Conservation (phyloP, 768 basidiomycete genomes). For the Termitomyces sp. region DNA sequence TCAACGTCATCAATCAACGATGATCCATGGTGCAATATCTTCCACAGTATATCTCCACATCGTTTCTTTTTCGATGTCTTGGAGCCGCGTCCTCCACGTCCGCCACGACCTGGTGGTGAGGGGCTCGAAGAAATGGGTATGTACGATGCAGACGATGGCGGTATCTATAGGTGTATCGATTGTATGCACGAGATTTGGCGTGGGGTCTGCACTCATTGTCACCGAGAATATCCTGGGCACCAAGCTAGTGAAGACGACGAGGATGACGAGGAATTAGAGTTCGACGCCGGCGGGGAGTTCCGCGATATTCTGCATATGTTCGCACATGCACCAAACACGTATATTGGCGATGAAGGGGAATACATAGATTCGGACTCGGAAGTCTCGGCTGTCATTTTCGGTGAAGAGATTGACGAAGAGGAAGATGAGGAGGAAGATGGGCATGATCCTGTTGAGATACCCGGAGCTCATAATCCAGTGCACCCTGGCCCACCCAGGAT, state of each 20-base stretch:
- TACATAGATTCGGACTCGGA: not conserved
- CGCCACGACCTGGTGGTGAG: conserved; percentile 17
- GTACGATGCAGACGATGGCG: conserved; percentile 70
- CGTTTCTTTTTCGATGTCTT: conserved; percentile 13
- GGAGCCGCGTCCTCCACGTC: conserved; percentile 12
- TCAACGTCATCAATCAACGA: conserved; percentile 20
- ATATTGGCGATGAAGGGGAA: not conserved
- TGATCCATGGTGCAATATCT: conserved; percentile 68
- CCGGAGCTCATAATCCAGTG: not conserved
- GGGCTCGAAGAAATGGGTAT: conserved; percentile 48
- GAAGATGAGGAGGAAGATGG: not conserved
- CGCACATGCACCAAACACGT: not conserved
- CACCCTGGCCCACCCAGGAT: not conserved
- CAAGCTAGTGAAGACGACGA: conserved; percentile 31
- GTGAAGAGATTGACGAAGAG: not conserved
- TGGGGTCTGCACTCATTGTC: conserved; percentile 58
- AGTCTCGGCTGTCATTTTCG: not conserved
- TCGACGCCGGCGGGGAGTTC: conserved; percentile 10
- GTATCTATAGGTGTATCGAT: conserved; percentile 68
- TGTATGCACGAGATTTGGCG: conserved; percentile 78
- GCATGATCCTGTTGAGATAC: not conserved
- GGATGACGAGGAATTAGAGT: conserved; percentile 28
- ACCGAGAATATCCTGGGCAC: conserved; percentile 55
- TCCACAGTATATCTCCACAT: conserved; percentile 25
- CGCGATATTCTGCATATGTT: conserved; percentile 4